These are phyloP conservation scores for Neodidymelliopsis sp. DNA, from an alignment of 2,329 filamentous ascomycete species.

Conservation along the genomic window DNA sequence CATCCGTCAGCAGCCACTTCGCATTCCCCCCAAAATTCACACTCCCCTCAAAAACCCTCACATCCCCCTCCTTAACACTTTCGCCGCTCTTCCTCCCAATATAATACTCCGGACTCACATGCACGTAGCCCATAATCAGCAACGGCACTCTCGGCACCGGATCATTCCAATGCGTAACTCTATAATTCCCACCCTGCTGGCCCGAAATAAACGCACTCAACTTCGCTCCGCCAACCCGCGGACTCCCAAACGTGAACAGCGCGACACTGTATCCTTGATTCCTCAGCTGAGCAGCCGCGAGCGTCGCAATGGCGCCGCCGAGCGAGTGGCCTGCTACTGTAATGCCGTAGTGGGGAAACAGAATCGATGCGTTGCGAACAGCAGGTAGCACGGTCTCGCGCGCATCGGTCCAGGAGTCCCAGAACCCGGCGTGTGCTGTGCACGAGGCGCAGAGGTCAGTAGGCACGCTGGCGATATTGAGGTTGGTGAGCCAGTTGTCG, in stretches of 20 bases:
- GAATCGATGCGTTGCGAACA: slow-evolving; percentile 53
- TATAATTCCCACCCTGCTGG: slow-evolving; percentile 64
- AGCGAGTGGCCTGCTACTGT: slow-evolving; percentile 73
- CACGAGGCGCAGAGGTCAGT: slow-evolving; percentile 58
- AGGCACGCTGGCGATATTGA: slow-evolving; percentile 53
- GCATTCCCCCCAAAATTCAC: slow-evolving; percentile 41
- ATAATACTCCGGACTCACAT: slow-evolving; percentile 74
- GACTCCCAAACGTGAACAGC: slow-evolving; percentile 69
- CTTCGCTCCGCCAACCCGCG: slow-evolving; percentile 69
- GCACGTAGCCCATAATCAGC: slow-evolving; percentile 66
- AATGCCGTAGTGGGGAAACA: slow-evolving; percentile 63
- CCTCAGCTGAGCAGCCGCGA: slow-evolving; percentile 62
- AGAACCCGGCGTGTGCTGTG: slow-evolving; percentile 67
- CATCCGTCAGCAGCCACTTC: slow-evolving; percentile 38
- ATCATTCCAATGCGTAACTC: slow-evolving; percentile 73
- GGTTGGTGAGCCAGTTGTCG: slow-evolving; percentile 68
- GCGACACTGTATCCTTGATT: slow-evolving; percentile 32
- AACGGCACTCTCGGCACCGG: slow-evolving; percentile 72
- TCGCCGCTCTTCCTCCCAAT: slow-evolving; percentile 36
- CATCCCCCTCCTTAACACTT: slow-evolving; percentile 28
- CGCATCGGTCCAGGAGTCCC: slow-evolving; percentile 65
- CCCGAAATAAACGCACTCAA: slow-evolving; percentile 64
- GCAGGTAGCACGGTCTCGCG: slow-evolving; percentile 51
- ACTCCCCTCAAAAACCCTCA: slow-evolving; percentile 33
- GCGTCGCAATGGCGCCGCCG: slow-evolving; percentile 69